phyloP scores from a whole-genome alignment of 768 basidiomycete species.

The Rhodotorula babjevae region DNA sequence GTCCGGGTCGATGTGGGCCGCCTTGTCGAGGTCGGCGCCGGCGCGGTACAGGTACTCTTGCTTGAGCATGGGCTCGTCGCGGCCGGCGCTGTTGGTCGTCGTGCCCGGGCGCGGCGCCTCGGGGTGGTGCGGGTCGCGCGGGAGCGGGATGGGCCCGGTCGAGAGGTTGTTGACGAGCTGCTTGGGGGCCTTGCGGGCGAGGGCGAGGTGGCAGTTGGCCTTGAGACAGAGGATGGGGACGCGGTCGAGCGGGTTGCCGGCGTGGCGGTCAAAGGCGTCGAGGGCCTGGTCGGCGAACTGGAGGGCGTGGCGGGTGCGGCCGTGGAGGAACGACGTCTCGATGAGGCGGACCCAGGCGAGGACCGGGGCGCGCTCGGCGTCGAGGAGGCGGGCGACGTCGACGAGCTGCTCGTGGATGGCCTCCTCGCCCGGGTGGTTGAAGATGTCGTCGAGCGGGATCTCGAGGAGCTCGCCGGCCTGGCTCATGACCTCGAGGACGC shows the following conservation, averaged over 20 bases:
- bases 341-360: slow-evolving; percentile 58
- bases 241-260: slow-evolving; percentile 45
- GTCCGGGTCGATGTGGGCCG: slow-evolving; percentile 23
- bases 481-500: slow-evolving; percentile 17
- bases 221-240: slow-evolving; percentile 73
- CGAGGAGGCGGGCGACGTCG: slow-evolving; percentile 58
- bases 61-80: slow-evolving; percentile 41
- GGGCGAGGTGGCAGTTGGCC: slow-evolving; percentile 76
- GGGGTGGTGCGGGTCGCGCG: slow-evolving; percentile 24
- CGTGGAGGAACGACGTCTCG: slow-evolving; percentile 46
- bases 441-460: slow-evolving; percentile 80
- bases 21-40: slow-evolving; percentile 59
- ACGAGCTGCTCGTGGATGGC: slow-evolving; percentile 36
- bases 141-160: slow-evolving; percentile 2
- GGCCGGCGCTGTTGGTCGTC: no score
- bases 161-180: slow-evolving; percentile 56
- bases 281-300: slow-evolving; percentile 55
- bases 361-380: slow-evolving; percentile 65
- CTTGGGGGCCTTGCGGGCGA: slow-evolving; percentile 79
- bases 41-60: slow-evolving; percentile 53
- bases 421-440: slow-evolving; percentile 70
- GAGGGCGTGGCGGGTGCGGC: slow-evolving; percentile 46
- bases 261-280: slow-evolving; percentile 44
- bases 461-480: slow-evolving; percentile 67
- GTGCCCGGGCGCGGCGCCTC: not conserved